Percentiles rank a stretch among this genome's conserved stretches.
Conservation (phyloP, 2,329 filamentous ascomycete species). For the Nannizziopsis barbatae region DNA sequence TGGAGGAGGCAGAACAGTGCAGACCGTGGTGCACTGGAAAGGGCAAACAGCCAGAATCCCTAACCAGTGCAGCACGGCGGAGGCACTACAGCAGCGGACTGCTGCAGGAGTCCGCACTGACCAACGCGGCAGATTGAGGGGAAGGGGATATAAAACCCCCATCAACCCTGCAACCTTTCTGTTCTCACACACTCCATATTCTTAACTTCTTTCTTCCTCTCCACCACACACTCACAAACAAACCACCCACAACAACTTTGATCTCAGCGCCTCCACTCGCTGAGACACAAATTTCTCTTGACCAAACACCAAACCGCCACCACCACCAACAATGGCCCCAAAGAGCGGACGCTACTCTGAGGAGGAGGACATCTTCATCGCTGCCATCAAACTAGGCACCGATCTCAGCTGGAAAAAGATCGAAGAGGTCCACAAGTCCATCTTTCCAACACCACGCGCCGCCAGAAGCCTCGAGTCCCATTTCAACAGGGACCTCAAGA, state of each 20-base stretch:
- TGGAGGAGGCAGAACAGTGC: not conserved
- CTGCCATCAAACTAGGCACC: constrained; percentile 15
- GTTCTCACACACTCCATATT: not conserved
- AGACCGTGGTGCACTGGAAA: not conserved
- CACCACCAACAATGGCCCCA: not conserved
- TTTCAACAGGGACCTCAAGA: constrained; percentile 16
- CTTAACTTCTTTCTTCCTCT: not conserved
- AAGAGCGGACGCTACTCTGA: constrained; percentile 11
- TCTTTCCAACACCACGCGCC: constrained; percentile 8
- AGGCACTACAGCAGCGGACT: constrained; percentile 5
- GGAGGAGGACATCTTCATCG: constrained; percentile 15
- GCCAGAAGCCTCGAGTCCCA: constrained; percentile 15
- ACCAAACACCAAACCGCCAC: not conserved
- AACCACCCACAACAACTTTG: no score
- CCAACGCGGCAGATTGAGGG: constrained; percentile 9
- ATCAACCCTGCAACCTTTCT: not conserved
- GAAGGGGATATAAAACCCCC: constrained; percentile 5
- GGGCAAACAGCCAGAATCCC: not conserved
- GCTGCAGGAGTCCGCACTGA: constrained; percentile 9
- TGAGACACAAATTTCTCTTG: no score
- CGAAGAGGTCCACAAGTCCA: constrained; percentile 8
- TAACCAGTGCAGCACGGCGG: constrained; percentile 9
- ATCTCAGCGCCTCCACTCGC: no score
- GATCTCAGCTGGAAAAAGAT: constrained; percentile 14
- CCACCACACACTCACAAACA: not conserved